These are phyloP conservation scores for Talaromyces ruber DNA, from an alignment of 495 filamentous ascomycete species.

Conservation along the genomic window DNA sequence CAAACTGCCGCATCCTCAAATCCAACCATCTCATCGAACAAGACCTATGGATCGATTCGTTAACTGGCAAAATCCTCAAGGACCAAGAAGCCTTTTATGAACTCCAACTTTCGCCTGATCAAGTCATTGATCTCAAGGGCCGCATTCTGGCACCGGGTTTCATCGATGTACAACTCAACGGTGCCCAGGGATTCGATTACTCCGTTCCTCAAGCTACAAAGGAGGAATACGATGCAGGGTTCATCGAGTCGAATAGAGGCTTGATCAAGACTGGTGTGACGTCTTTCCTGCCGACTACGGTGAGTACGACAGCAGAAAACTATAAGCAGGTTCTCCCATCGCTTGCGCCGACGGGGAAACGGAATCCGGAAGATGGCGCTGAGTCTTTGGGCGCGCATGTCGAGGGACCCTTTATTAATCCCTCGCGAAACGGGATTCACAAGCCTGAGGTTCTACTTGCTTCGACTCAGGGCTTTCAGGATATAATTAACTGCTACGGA, in stretches of 20 bases:
- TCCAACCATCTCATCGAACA: conserved; percentile 54
- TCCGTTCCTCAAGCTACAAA: conserved; percentile 59
- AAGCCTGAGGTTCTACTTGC: conserved; percentile 54
- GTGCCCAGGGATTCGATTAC: conserved; percentile 81
- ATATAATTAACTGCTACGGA: conserved; percentile 64
- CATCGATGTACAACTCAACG: conserved; percentile 82
- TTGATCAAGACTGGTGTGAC: conserved; percentile 73
- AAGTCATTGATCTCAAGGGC: conserved; percentile 62
- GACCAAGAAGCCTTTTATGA: conserved; percentile 71
- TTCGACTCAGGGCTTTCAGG: conserved; percentile 35
- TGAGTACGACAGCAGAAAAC: conserved; percentile 56
- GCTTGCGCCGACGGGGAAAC: conserved; percentile 56
- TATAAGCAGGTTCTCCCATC: conserved; percentile 67
- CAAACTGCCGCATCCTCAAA: conserved; percentile 66
- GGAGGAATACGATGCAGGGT: conserved; percentile 53
- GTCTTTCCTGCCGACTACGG: conserved; percentile 70
- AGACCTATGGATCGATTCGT: conserved; percentile 72
- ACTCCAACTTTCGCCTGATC: conserved; percentile 42
- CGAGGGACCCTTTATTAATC: conserved; percentile 78
- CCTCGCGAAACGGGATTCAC: conserved; percentile 63
- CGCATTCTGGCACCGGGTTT: conserved; percentile 73
- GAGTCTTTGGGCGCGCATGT: conserved; percentile 78
- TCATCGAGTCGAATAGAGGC: conserved; percentile 57
- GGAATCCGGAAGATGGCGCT: conserved; percentile 49
- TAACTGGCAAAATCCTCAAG: conserved; percentile 65